These are phyloP conservation scores for Codiaeum variegatum DNA, from an alignment of 441 rosid genomes.

Conservation along the genomic window DNA sequence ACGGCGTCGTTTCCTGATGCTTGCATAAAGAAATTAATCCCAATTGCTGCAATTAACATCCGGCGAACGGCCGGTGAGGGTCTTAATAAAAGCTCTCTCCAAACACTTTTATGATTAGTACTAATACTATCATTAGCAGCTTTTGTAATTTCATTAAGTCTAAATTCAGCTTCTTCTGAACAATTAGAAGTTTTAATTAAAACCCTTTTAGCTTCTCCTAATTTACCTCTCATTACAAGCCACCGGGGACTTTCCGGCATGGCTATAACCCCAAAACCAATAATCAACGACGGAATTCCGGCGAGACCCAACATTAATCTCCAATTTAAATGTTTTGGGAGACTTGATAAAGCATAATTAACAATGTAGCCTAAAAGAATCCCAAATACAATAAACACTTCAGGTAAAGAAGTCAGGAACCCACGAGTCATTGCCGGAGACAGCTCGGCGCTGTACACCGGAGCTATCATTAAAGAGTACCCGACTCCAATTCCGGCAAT, in stretches of 20 bases:
- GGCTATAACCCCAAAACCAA: slow-evolving; percentile 36
- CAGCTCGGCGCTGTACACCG: slow-evolving; percentile 44
- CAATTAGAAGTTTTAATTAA: slow-evolving; percentile 33
- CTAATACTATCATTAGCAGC: too few relatives aligned
- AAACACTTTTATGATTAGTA: too few relatives aligned
- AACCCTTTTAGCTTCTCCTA: slow-evolving; percentile 39
- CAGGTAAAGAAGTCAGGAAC: slow-evolving; percentile 49
- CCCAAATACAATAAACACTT: slow-evolving; percentile 25
- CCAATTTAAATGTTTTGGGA: slow-evolving; percentile 41
- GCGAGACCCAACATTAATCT: slow-evolving; percentile 56
- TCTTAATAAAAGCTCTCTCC: slow-evolving; percentile 43
- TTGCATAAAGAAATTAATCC: slow-evolving; percentile 69
- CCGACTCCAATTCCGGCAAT: slow-evolving; percentile 57
- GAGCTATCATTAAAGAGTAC: slow-evolving; percentile 53
- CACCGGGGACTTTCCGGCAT: slow-evolving; percentile 68
- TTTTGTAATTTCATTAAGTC: slow-evolving; percentile 42
- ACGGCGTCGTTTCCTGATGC: slow-evolving; percentile 76
- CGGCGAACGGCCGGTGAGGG: slow-evolving; percentile 45
- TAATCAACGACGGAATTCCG: slow-evolving; percentile 33
- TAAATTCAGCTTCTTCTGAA: slow-evolving; percentile 38
- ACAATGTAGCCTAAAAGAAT: slow-evolving; percentile 43
- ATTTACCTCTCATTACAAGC: slow-evolving; percentile 45
- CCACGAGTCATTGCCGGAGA: slow-evolving; percentile 49
- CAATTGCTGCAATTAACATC: slow-evolving; percentile 49
- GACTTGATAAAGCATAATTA: slow-evolving; percentile 37